A percentile compares a stretch with the other conserved stretches of the same genome.
Evolutionary conservation across 192 early-diverging fungal species (phyloP).

Genomic region (Paraglomus occultum): DNA sequence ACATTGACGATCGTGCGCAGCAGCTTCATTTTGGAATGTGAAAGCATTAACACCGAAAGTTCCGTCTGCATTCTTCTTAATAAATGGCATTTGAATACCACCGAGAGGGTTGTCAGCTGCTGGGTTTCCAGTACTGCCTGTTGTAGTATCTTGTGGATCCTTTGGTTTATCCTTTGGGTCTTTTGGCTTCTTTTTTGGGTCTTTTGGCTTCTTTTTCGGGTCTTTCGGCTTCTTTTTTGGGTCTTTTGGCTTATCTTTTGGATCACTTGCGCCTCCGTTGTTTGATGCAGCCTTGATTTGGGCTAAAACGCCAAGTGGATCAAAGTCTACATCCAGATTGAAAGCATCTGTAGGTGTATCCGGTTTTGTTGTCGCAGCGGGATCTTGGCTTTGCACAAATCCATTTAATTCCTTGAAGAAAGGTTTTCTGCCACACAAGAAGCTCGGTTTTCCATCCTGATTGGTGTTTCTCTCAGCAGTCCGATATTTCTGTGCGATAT

Average conservation of each 20-base stretch:
- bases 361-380: not conserved
- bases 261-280: no score
- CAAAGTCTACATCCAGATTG: no score
- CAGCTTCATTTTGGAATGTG: not conserved
- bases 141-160: no score
- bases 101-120: conserved; percentile 9
- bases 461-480: conserved; percentile 20
- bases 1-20: conserved; percentile 17
- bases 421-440: conserved; percentile 1
- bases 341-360: no score
- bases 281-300: no score
- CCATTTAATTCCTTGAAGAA: conserved; percentile 9
- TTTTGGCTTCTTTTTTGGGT: no score
- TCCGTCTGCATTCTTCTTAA: not conserved
- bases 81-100: conserved; percentile 10
- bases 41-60: not conserved
- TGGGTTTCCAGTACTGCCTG: not conserved
- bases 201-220: no score
- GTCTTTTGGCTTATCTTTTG: no score
- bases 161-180: no score
- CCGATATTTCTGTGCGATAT: not conserved
- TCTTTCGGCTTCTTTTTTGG: no score
- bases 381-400: conserved; percentile 17
- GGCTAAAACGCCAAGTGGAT: no score
- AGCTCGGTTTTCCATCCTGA: not conserved